phyloP scores from a whole-genome alignment of 345 rosid genomes.

The Turnera subulata region DNA sequence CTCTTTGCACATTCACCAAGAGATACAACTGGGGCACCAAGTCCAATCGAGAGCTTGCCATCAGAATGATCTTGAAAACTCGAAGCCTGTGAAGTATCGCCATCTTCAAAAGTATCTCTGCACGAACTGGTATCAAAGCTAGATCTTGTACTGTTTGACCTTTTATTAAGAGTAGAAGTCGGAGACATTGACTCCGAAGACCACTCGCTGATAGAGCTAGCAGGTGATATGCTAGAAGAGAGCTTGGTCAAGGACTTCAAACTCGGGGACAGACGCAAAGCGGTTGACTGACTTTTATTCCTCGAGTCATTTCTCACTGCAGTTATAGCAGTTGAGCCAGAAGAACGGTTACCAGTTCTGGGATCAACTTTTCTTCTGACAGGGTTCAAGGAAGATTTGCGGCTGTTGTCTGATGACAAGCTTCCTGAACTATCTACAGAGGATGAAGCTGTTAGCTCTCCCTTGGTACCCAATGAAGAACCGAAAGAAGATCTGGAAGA shows the following conservation, averaged over 20 bases:
- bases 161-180: conserved; percentile 48
- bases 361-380: conserved; percentile 33
- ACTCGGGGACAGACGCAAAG: conserved; percentile 35
- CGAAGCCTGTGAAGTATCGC: conserved; percentile 25
- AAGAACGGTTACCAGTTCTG: conserved; percentile 28
- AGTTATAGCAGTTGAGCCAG: conserved; percentile 26
- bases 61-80: conserved; percentile 26
- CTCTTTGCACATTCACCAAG: conserved; percentile 26
- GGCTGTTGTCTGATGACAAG: conserved; percentile 40
- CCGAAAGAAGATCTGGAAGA: conserved; percentile 37
- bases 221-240: conserved; percentile 49
- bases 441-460: conserved; percentile 55
- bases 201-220: conserved; percentile 80
- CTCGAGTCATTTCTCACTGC: conserved; percentile 27
- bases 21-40: conserved; percentile 25
- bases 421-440: conserved; percentile 63
- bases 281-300: conserved; percentile 36
- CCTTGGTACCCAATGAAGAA: conserved; percentile 45
- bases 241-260: conserved; percentile 42
- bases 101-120: conserved; percentile 14
- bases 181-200: conserved; percentile 56
- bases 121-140: conserved; percentile 38
- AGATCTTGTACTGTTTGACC: conserved; percentile 37
- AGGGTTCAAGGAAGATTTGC: conserved; percentile 35
- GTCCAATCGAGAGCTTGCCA: conserved; percentile 29